phyloP scores from a whole-genome alignment of 1,284 basidiomycete species.

The Tremellales sp. region DNA sequence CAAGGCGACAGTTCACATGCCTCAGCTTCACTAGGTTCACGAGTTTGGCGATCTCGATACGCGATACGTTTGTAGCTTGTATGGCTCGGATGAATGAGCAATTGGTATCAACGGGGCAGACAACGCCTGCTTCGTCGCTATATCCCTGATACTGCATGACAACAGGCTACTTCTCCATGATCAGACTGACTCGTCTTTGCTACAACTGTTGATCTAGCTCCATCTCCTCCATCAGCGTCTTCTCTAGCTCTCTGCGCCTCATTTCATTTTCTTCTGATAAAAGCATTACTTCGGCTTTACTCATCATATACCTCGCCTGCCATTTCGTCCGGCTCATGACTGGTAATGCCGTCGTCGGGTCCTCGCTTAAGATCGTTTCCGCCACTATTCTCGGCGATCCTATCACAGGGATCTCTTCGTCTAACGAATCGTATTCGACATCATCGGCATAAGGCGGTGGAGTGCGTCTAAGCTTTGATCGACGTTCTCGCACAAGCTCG shows the following conservation, averaged over 20 bases:
- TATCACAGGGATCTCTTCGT: slow-evolving; percentile 18
- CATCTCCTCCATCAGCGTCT: slow-evolving; percentile 14
- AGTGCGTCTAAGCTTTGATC: neutral
- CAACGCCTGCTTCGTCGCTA: too few species aligned
- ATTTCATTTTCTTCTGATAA: slow-evolving; percentile 44
- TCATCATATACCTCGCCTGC: slow-evolving; percentile 41
- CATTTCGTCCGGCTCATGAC: slow-evolving; percentile 30
- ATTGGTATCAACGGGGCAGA: neutral
- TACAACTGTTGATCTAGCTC: neutral
- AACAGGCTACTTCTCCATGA: too few species aligned
- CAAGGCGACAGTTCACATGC: slow-evolving; percentile 37
- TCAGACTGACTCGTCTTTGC: too few species aligned
- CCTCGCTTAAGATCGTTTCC: neutral
- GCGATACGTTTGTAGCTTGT: neutral
- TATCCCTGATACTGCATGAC: too few species aligned
- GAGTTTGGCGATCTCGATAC: neutral
- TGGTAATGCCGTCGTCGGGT: slow-evolving; percentile 13
- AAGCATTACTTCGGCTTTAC: slow-evolving; percentile 46
- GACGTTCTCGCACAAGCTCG: neutral
- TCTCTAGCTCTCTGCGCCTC: slow-evolving; percentile 29
- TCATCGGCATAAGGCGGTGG: neutral
- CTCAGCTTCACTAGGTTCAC: slow-evolving; percentile 35
- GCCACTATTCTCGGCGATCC: slow-evolving; percentile 4
- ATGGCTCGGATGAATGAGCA: neutral
- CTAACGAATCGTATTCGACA: neutral